phyloP scores from a whole-genome alignment of 176 grass and related monocot genomes.

The Lolium rigidum region DNA sequence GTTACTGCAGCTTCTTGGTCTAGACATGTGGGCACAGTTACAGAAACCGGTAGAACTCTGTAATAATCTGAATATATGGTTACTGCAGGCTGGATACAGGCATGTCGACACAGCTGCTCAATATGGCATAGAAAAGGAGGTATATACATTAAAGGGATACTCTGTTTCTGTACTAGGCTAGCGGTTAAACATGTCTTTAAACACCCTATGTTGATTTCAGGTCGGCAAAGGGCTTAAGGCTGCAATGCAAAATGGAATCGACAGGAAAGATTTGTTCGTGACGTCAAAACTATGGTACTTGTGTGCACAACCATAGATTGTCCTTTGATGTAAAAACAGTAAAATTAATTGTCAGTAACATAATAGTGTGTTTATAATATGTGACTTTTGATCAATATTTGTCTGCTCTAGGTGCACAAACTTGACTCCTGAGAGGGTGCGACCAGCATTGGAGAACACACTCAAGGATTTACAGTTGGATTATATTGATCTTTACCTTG shows the following conservation, averaged over 20 bases:
- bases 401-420: constrained; percentile 64
- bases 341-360: no score
- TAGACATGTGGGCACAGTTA: background rate
- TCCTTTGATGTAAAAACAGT: no score
- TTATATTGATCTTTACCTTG: constrained; percentile 77
- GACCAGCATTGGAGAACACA: constrained; percentile 54
- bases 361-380: background rate
- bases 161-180: background rate
- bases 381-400: constrained; percentile 17
- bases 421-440: constrained; percentile 66
- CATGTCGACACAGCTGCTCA: constrained; percentile 77
- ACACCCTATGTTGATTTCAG: constrained; percentile 42
- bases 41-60: background rate
- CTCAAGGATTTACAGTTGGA: constrained; percentile 76
- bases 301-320: background rate
- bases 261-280: constrained; percentile 78
- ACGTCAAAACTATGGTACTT: constrained; percentile 79
- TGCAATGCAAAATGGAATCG: constrained; percentile 68
- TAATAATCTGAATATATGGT: constrained; percentile 8
- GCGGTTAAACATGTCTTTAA: background rate
- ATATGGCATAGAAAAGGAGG: constrained; percentile 73
- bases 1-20: background rate
- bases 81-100: constrained; percentile 80
- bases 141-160: constrained; percentile 41
- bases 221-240: constrained; percentile 65